Evolutionary conservation across 768 basidiomycete genomes (phyloP).

Genomic region (Pleurotus tuber-regium): DNA sequence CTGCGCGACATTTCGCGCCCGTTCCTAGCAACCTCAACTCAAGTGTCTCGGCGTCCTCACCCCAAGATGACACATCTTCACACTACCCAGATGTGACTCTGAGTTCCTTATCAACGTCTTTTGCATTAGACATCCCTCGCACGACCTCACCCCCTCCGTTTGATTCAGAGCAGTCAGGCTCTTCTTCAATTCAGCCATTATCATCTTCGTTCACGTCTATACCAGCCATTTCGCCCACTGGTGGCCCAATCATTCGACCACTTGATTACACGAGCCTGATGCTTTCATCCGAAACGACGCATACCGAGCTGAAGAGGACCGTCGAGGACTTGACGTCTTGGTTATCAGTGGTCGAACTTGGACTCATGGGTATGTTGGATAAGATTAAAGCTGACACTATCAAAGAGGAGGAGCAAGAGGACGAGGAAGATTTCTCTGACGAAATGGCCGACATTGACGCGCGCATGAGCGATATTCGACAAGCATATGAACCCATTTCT

Average conservation of each 20-base stretch:
- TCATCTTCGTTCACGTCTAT: slow-evolving; percentile 30
- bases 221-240: slow-evolving; percentile 20
- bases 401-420: slow-evolving; percentile 60
- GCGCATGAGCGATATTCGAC: background rate
- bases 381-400: slow-evolving; percentile 49
- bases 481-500: background rate
- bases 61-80: slow-evolving; percentile 17
- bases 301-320: slow-evolving; percentile 66
- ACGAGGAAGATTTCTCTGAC: slow-evolving; percentile 25
- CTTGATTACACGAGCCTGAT: slow-evolving; percentile 62
- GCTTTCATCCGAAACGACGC: slow-evolving; percentile 54
- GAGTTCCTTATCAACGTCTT: slow-evolving; percentile 12
- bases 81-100: background rate
- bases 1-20: slow-evolving; percentile 33
- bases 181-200: slow-evolving; percentile 25
- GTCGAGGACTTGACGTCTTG: slow-evolving; percentile 76
- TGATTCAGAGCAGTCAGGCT: slow-evolving; percentile 19
- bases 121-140: slow-evolving; percentile 36
- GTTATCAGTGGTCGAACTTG: slow-evolving; percentile 72
- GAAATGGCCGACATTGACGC: slow-evolving; percentile 13
- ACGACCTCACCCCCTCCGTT: slow-evolving; percentile 29
- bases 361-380: slow-evolving; percentile 67
- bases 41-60: slow-evolving; percentile 17
- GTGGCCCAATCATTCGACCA: slow-evolving; percentile 53
- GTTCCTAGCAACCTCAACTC: slow-evolving; percentile 37